Conservation (phyloP, 495 filamentous ascomycete genomes). For the Ramalina intermedia region DNA sequence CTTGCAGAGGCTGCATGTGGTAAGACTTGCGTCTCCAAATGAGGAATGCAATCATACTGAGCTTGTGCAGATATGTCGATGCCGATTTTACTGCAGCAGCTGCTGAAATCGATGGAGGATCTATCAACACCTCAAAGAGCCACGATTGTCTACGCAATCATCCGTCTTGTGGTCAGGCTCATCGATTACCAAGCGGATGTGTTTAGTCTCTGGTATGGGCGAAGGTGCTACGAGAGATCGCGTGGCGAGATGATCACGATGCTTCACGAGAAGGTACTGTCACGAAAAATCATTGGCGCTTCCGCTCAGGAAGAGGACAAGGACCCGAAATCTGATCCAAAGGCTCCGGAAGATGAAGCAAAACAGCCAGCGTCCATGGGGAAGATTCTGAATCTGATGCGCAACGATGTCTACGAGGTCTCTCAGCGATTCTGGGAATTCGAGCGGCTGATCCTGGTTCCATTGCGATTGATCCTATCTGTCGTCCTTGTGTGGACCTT, state of each 20-base stretch:
- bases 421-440: constrained; percentile 76
- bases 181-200: constrained; percentile 50
- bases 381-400: constrained; percentile 71
- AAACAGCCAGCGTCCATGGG: constrained; percentile 60
- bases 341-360: constrained; percentile 14
- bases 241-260: constrained; percentile 79
- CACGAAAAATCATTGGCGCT: constrained; percentile 52
- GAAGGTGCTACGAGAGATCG: constrained; percentile 63
- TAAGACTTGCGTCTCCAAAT: neutral
- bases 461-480: constrained; percentile 53
- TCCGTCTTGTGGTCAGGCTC: constrained; percentile 46
- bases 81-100: constrained; percentile 55
- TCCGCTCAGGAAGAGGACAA: constrained; percentile 15
- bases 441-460: constrained; percentile 48
- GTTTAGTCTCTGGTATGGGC: constrained; percentile 57
- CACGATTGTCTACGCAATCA: constrained; percentile 49
- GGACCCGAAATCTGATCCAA: neutral
- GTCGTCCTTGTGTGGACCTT: constrained; percentile 56
- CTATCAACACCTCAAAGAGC: constrained; percentile 30
- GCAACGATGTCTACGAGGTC: constrained; percentile 69
- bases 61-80: constrained; percentile 34
- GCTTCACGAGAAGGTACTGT: constrained; percentile 72
- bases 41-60: neutral
- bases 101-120: constrained; percentile 53
- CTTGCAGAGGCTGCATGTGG: constrained; percentile 37